Conservation (phyloP, 192 early-diverging fungal genomes). For the Coemansia guatemalensis region DNA sequence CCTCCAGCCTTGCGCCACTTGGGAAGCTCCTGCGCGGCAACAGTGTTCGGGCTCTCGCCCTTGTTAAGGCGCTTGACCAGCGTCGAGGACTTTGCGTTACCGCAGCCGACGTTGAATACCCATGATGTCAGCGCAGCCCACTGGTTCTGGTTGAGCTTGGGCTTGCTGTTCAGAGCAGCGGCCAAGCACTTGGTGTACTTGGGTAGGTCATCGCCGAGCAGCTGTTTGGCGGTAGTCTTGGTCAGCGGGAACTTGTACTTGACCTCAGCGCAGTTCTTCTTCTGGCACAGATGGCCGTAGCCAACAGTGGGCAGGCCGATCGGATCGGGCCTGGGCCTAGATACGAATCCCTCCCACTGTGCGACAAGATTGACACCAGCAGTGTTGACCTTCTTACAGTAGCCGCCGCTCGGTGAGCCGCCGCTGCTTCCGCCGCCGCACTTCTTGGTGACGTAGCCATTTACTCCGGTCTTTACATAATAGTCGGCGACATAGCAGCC, state of each 20-base stretch:
- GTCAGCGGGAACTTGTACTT: slow-evolving; percentile 32
- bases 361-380: slow-evolving; percentile 40
- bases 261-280: slow-evolving; percentile 31
- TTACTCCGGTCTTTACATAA: slow-evolving; percentile 40
- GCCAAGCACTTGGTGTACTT: slow-evolving; percentile 36
- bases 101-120: slow-evolving; percentile 45
- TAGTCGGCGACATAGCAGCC: slow-evolving; percentile 52
- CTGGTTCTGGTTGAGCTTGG: slow-evolving; percentile 42
- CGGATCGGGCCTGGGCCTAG: slow-evolving; percentile 40
- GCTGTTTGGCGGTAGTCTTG: slow-evolving; percentile 29
- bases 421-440: slow-evolving; percentile 14
- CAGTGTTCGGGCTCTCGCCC: slow-evolving; percentile 29
- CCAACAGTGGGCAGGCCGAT: slow-evolving; percentile 53
- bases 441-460: slow-evolving; percentile 22
- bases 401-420: slow-evolving; percentile 5
- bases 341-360: slow-evolving; percentile 45
- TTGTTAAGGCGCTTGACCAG: slow-evolving; percentile 38
- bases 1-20: slow-evolving; percentile 45
- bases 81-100: slow-evolving; percentile 25
- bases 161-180: slow-evolving; percentile 8
- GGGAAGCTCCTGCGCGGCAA: slow-evolving; percentile 42
- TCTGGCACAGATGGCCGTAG: slow-evolving; percentile 39
- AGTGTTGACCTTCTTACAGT: slow-evolving; percentile 23
- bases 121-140: slow-evolving; percentile 45
- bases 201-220: slow-evolving; percentile 30